phyloP scores from a whole-genome alignment of 176 grass and related monocot species.

The Avena eriantha region DNA sequence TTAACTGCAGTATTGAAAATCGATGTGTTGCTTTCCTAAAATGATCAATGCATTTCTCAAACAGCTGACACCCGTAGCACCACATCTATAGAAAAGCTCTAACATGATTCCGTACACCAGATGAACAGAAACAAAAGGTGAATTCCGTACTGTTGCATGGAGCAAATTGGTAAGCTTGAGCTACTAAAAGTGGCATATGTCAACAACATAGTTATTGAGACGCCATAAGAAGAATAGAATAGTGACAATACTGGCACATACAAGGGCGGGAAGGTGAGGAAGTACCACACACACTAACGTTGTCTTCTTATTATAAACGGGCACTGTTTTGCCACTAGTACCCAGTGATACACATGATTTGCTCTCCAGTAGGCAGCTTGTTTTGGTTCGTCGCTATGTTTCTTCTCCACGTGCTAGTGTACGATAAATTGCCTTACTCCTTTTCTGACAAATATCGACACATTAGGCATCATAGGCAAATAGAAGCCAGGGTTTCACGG shows the following conservation, averaged over 20 bases:
- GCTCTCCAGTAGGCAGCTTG: neutral
- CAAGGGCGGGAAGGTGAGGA: neutral
- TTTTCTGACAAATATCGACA: neutral
- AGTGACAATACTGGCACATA: neutral
- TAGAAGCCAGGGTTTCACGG: neutral
- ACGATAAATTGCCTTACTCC: neutral
- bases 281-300: neutral
- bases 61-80: neutral
- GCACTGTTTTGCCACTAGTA: slow-evolving; percentile 5
- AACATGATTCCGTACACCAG: neutral
- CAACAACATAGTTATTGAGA: neutral
- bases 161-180: slow-evolving; percentile 16
- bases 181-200: neutral
- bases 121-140: neutral
- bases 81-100: neutral
- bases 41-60: neutral
- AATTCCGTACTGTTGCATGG: slow-evolving; percentile 3
- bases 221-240: neutral
- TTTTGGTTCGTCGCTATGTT: neutral
- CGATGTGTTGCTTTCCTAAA: neutral
- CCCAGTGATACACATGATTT: neutral
- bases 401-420: neutral
- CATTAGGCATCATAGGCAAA: neutral
- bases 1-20: slow-evolving; percentile 1
- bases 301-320: neutral